Evolutionary conservation across 192 early-diverging fungal species (phyloP).

Genomic region (Geranomyces michiganensis): DNA sequence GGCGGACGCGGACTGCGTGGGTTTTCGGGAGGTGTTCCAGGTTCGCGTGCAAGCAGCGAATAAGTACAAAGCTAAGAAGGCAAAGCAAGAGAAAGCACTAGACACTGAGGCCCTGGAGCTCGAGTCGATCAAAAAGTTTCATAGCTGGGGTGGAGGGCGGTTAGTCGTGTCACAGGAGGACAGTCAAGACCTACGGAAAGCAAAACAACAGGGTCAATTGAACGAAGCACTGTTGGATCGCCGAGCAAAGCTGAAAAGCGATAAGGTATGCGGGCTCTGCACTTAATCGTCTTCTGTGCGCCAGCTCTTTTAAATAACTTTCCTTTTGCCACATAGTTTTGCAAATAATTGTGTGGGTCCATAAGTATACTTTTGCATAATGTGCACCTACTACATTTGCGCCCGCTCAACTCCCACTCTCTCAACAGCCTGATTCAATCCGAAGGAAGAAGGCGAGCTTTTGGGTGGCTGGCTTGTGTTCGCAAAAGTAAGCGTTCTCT

Average conservation of each 20-base stretch:
- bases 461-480: too few species aligned
- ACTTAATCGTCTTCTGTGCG: too few species aligned
- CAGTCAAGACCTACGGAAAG: conserved; percentile 58
- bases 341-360: too few species aligned
- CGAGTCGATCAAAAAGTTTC: conserved; percentile 76
- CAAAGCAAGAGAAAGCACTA: conserved; percentile 49
- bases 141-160: conserved; percentile 72
- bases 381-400: too few species aligned
- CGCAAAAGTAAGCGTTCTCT: too few species aligned
- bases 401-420: too few species aligned
- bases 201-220: conserved; percentile 71
- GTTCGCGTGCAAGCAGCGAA: conserved; percentile 74
- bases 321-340: too few species aligned
- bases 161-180: conserved; percentile 59
- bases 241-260: conserved; percentile 78
- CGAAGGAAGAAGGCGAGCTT: too few species aligned
- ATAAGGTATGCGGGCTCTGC: conserved; percentile 80
- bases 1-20: conserved; percentile 72
- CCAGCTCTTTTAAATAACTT: too few species aligned
- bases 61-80: conserved; percentile 42
- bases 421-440: too few species aligned
- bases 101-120: conserved; percentile 61
- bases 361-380: too few species aligned
- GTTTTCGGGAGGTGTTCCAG: conserved; percentile 71
- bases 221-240: conserved; percentile 79